Conservation (phyloP, 805 yeast species). For the Maudiozyma serrabonitensis region DNA sequence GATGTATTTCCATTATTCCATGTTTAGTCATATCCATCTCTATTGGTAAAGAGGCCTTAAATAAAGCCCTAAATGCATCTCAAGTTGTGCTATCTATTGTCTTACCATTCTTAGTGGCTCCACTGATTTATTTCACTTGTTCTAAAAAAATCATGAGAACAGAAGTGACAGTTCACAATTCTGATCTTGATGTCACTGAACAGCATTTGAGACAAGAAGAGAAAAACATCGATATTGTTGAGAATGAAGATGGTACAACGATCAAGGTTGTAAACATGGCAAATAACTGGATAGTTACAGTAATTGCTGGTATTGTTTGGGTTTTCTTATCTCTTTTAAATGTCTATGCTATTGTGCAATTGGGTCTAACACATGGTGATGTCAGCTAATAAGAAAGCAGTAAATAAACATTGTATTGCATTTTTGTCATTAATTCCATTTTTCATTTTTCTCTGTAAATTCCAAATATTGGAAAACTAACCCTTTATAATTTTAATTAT, state of each 20-base stretch:
- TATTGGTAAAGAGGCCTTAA: conserved; percentile 66
- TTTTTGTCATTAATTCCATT: too few species aligned
- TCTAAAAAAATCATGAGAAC: conserved; percentile 59
- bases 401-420: too few species aligned
- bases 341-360: conserved; percentile 46
- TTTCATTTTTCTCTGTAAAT: too few species aligned
- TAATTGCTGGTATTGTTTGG: conserved; percentile 54
- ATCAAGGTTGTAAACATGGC: conserved; percentile 41
- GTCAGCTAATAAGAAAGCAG: conserved; percentile 4
- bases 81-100: conserved; percentile 78
- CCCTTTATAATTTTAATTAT: too few species aligned
- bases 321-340: conserved; percentile 61
- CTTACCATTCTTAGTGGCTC: conserved; percentile 77
- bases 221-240: conserved; percentile 6
- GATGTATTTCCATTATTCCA: conserved; percentile 73
- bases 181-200: conserved; percentile 2
- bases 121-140: conserved; percentile 74
- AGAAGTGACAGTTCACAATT: conserved; percentile 23
- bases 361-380: conserved; percentile 25
- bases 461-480: too few species aligned
- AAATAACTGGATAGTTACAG: conserved; percentile 50
- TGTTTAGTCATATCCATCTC: conserved; percentile 62
- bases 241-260: conserved; percentile 9
- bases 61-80: conserved; percentile 67
- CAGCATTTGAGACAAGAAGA: not conserved